Evolutionary conservation across 2,329 filamentous ascomycete species (phyloP).

Genomic region (Spiromastix sp.): DNA sequence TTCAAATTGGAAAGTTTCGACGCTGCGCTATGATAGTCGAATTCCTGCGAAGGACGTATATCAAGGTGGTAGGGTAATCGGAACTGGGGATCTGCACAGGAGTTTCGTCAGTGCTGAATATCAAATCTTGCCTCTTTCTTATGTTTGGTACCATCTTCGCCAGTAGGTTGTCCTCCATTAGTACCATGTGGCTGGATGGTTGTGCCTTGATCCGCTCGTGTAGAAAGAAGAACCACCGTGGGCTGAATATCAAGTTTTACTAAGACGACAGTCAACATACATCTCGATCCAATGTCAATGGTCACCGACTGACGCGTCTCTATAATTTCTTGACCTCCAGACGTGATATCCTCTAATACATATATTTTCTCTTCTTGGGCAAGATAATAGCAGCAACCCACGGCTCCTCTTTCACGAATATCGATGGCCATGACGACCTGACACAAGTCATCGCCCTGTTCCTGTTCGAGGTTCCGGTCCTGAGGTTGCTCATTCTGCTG

Average conservation of each 20-base stretch:
- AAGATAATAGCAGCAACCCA: slow-evolving; percentile 80
- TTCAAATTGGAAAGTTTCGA: slow-evolving; percentile 54
- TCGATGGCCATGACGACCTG: slow-evolving; percentile 76
- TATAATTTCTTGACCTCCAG: slow-evolving; percentile 58
- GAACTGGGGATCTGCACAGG: slow-evolving; percentile 35
- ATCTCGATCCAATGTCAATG: too few species aligned
- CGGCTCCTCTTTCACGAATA: slow-evolving; percentile 54
- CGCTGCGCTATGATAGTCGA: slow-evolving; percentile 56
- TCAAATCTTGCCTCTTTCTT: slow-evolving; percentile 2
- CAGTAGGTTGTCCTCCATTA: slow-evolving; percentile 8
- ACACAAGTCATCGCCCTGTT: slow-evolving; percentile 42
- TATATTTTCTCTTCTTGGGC: slow-evolving; percentile 59
- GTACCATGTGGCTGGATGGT: slow-evolving; percentile 8
- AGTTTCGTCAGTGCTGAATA: slow-evolving; percentile 6
- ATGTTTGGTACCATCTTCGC: slow-evolving; percentile 20
- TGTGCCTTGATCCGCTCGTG: slow-evolving; percentile 40
- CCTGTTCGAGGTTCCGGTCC: slow-evolving; percentile 11
- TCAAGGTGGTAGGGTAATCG: slow-evolving; percentile 54
- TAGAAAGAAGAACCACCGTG: slow-evolving; percentile 49
- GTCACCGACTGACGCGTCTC: slow-evolving; percentile 40
- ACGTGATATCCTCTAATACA: slow-evolving; percentile 65
- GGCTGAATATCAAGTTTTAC: slow-evolving; percentile 54
- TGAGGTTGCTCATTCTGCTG: not conserved
- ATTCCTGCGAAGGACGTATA: slow-evolving; percentile 60
- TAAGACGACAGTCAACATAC: slow-evolving; percentile 20